Evolutionary conservation across 2,329 filamentous ascomycete genomes (phyloP), one percentile per base, ranked within the genome.

Genomic region (Xylaria sp.): DNA sequence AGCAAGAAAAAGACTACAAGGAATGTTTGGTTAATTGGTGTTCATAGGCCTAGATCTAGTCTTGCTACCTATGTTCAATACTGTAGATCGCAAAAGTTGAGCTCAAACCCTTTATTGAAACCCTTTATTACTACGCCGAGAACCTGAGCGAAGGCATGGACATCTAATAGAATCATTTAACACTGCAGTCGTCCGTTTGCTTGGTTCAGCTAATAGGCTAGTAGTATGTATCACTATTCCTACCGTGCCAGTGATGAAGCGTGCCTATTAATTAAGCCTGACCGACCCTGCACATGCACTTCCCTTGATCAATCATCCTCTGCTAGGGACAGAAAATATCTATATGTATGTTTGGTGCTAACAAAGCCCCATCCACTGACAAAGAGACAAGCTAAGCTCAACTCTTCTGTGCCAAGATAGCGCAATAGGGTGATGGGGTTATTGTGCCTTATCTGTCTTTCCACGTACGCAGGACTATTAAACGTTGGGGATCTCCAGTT

Each of bases 341-440:
- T 6, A 1, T 27, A 4, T 39, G 45, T 53, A 61, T 39, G 8
- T 12, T 48, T 42, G 53, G 9, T 32, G 1, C 14, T 14, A 34
- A 56, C 17, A n/a, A 17, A 12, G 11, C 11, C 34, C 21, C 12
- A 6, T 39, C 9, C 1, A 2, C 14, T 7, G 21, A 19, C 19
- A 1, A 50, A 50, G 42, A 60, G 3, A 39, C 4, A 19, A 53
- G 8, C 27, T 27, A 51, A 8, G 11, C 34, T 50, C 1, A 7
- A 19, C n/a, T 45, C 53, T 61, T 55, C 32, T 36, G 21, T n/a
- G 7, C 3, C 32, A 32, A 39, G 47, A 55, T 47, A 53, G 19
- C 8, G 5, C 27, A 21, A 24, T 3, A 27, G 34, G 14, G 51
- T 24, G 1, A 19, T 30, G 9, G 6, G 4, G 24, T 27, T 11